Base-by-base conservation (phyloP, 768 basidiomycete genomes). In the Tulasnella calospora region DNA sequence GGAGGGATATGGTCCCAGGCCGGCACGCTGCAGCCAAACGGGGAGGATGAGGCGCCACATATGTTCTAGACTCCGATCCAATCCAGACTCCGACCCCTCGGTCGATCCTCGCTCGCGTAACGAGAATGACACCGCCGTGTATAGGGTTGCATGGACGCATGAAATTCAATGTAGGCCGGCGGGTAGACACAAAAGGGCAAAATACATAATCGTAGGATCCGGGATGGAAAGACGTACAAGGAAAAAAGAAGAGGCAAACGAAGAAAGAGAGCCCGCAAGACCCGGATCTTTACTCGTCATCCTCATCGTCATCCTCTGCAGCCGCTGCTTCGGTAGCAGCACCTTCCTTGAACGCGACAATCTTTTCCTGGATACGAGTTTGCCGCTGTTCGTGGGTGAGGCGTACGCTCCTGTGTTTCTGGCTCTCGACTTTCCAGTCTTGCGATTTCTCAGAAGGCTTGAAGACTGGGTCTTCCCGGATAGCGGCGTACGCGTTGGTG, bases 381-480 rank as follows among this genome's bases (percentile, higher is more conserved):
- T 90, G 89, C 84, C 96, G 91, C 87, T 97, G 86, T 71, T 88
- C 94, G 81, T 88, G 83, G 47, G 90, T 94, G 84, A 95, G 92
- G 84, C 88, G 93, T 83, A 81, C 81, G 78, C 86, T 85, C 85
- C 89, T 89, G 89, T 89, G 88, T 85, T 96, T 95, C 82, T 88
- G 84, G 78, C 87, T 86, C 85, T 98, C 97, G 41, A 92, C 88
- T 84, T 92, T 95, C 96, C 96, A 99, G 87, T 96, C 94, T 82
- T 89, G 89, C 57, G 91, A 85, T 87, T 98, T 98, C 80, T 96
- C 93, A 51, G 92, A 90, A 73, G 94, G 92, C 85, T 94, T 91
- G 90, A 96, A 96, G 30, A 86, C 85, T 71, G 98, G 97, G 84
- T 98, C 92, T 84, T 96, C 96, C 80, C 98, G 94, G 85, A 99